Conservation (phyloP, 2,329 filamentous ascomycete species). For the Trichoderma atroviride region DNA sequence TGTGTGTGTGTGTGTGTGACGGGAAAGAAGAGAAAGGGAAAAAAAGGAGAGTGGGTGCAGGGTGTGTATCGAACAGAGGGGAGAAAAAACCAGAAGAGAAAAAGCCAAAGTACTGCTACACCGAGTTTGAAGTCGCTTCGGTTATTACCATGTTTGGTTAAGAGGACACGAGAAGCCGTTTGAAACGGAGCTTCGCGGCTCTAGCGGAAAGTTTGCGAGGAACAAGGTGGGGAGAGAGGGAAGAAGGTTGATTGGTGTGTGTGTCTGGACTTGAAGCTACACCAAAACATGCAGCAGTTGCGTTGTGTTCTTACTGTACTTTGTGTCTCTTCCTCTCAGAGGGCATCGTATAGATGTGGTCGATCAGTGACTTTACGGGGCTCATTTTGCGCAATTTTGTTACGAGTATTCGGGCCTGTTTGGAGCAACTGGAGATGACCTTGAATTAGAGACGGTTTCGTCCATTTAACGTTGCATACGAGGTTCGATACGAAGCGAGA, state of each 20-base stretch:
- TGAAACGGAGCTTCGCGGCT: constrained; percentile 19
- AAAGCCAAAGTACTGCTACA: background rate
- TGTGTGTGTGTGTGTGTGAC: too few species aligned
- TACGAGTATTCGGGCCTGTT: background rate
- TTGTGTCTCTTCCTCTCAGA: background rate
- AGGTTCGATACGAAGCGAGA: constrained; percentile 2
- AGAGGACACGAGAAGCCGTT: background rate
- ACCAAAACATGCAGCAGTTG: background rate
- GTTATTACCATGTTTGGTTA: constrained; percentile 15
- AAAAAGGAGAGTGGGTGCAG: background rate
- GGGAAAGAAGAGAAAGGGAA: background rate
- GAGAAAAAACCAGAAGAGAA: background rate
- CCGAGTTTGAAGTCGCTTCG: background rate
- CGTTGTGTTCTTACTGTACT: background rate
- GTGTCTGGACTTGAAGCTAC: background rate
- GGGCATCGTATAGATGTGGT: background rate
- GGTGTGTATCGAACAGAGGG: background rate
- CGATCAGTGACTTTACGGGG: background rate
- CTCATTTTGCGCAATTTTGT: background rate
- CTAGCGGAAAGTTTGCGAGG: constrained; percentile 1
- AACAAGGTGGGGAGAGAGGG: background rate
- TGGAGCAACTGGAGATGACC: background rate
- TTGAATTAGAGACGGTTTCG: background rate
- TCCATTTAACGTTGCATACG: background rate
- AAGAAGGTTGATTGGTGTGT: background rate